Evolutionary conservation across 2,329 filamentous ascomycete species (phyloP), one percentile per base, ranked within the genome.

Genomic region (Rutstroemia sp.): DNA sequence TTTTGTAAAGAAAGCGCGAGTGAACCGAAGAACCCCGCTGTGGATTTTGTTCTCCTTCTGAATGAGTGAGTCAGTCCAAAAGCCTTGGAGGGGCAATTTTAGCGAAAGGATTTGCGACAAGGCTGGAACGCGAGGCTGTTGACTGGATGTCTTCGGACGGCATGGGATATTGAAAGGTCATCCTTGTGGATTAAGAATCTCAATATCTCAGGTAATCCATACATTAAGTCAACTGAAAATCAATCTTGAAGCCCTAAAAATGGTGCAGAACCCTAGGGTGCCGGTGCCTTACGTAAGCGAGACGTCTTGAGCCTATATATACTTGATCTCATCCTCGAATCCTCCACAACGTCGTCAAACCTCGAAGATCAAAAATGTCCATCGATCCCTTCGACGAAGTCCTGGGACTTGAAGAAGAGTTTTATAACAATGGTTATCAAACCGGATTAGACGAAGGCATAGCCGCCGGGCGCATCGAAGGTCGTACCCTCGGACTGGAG

Each of bases 401-500:
- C 60, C 76, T 86, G 58, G 77, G 79, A 61, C 73, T 86, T 17
- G 83, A 86, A 68, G 79, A 84, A 54, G 70, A 75, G 58, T 95
- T 92, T 75, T 96, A 96, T 75, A 76, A 81, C 46, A 83, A 92
- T 71, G 94, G 94, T 58, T 92, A 91, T 75, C 71, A 77, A 5
- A 80, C 89, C 54, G 94, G 94, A 45, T 71, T 83, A 48, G 74
- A 78, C 42, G 92, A 96, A 72, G 94, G 94, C 58, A 76, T 82
- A 42, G 79, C 80, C 58, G 86, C 89, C 34, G 94, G 94, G 40
- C 84, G 86, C 57, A 83, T 89, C 61, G 94, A 99, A 77, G 94
- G 94, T 59, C 88, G 91, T 51, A 82, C 90, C 19, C 90, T 97
- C 68, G 94, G 92, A 0, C 82, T 97, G 44, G 88, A 95, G 69